Conservation (phyloP, 2,329 filamentous ascomycete genomes). For the Curvularia hawaiiensis region DNA sequence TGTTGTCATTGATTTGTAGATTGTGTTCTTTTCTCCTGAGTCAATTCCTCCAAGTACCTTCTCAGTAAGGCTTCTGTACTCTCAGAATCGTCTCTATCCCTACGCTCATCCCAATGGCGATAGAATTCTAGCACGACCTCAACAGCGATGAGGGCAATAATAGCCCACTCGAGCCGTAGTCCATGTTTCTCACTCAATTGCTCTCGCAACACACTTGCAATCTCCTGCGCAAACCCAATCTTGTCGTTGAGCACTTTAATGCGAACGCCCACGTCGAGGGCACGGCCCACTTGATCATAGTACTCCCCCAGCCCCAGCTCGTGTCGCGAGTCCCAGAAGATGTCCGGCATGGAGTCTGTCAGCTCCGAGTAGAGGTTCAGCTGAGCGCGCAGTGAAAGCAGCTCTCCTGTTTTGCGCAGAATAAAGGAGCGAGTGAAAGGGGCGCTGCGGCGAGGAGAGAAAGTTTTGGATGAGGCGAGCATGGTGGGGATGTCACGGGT, state of each 20-base stretch:
- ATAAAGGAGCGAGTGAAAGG: conserved; percentile 75
- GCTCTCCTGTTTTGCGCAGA: conserved; percentile 89
- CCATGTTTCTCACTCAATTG: conserved; percentile 90
- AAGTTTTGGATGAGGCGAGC: conserved; percentile 69
- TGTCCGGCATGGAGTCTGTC: conserved; percentile 90
- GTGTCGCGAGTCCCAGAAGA: conserved; percentile 93
- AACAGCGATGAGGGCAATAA: conserved; percentile 90
- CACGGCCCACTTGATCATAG: conserved; percentile 90
- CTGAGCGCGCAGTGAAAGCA: conserved; percentile 86
- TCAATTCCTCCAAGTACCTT: conserved; percentile 40
- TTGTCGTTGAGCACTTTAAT: conserved; percentile 94
- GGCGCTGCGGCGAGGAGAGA: conserved; percentile 27
- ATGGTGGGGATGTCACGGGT: conserved; percentile 82
- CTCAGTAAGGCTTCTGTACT: conserved; percentile 49
- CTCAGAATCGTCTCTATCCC: conserved; percentile 50
- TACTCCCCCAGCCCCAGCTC: conserved; percentile 92
- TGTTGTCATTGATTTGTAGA: background rate
- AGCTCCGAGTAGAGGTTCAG: conserved; percentile 97
- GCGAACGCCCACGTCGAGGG: conserved; percentile 86
- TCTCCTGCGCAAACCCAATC: conserved; percentile 97
- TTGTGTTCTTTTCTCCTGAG: conserved; percentile 8
- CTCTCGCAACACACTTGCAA: conserved; percentile 85
- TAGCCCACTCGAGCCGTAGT: conserved; percentile 89
- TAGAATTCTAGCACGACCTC: conserved; percentile 89
- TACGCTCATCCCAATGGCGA: conserved; percentile 69